A percentile compares a stretch with the other conserved stretches of the same genome.
Conservation (phyloP, 2,329 filamentous ascomycete species). For the Neurospora sp. region DNA sequence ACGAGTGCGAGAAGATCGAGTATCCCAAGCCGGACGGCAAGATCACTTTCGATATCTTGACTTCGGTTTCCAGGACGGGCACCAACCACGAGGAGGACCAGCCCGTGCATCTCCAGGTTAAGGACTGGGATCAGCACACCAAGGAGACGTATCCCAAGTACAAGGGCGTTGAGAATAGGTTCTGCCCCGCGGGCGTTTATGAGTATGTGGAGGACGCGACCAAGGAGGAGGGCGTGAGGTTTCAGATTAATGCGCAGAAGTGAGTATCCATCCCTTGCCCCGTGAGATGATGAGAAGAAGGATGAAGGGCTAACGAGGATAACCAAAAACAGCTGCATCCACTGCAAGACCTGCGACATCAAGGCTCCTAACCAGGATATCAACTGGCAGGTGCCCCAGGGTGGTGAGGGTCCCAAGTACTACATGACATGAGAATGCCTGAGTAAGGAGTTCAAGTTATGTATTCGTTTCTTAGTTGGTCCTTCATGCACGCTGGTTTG, state of each 20-base stretch:
- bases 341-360: slow-evolving; percentile 99
- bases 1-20: slow-evolving; percentile 77
- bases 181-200: slow-evolving; percentile 95
- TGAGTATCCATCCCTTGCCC: slow-evolving; percentile 41
- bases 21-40: slow-evolving; percentile 95
- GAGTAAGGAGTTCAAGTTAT: background rate
- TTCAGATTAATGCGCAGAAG: slow-evolving; percentile 98
- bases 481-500: background rate
- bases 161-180: slow-evolving; percentile 89
- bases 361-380: slow-evolving; percentile 96
- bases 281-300: too few relatives aligned
- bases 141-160: slow-evolving; percentile 74
- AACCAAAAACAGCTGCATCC: slow-evolving; percentile 65
- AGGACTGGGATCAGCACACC: slow-evolving; percentile 89
- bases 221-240: slow-evolving; percentile 80
- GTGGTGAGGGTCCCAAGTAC: slow-evolving; percentile 69
- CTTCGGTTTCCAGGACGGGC: slow-evolving; percentile 86
- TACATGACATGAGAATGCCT: slow-evolving; percentile 47
- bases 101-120: slow-evolving; percentile 88
- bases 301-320: slow-evolving; percentile 19
- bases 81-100: slow-evolving; percentile 99
- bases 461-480: background rate
- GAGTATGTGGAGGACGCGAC: slow-evolving; percentile 91
- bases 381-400: slow-evolving; percentile 92
- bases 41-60: slow-evolving; percentile 92